Conservation (phyloP, 495 filamentous ascomycete genomes). For the Penicillium diatomitis region DNA sequence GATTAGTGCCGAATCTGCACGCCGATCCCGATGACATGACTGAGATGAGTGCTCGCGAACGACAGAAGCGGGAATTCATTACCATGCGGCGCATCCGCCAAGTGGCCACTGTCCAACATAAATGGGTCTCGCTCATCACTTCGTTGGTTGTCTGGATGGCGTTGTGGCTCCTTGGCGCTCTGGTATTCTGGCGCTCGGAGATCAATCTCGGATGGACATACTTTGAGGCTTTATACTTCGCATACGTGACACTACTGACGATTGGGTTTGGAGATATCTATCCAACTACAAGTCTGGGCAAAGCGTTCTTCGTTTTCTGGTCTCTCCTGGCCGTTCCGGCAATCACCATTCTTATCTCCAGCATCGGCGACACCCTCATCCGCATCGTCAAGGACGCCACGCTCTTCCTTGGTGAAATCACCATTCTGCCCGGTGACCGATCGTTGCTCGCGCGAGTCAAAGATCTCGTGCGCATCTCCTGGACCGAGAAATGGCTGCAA, state of each 20-base stretch:
- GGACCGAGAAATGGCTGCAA: slow-evolving; percentile 16
- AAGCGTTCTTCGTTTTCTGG: slow-evolving; percentile 85
- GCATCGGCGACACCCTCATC: slow-evolving; percentile 60
- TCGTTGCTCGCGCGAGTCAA: slow-evolving; percentile 13
- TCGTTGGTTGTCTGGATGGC: slow-evolving; percentile 57
- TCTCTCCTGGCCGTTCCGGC: slow-evolving; percentile 73
- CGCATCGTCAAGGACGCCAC: slow-evolving; percentile 60
- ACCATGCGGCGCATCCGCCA: slow-evolving; percentile 69
- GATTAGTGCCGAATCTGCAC: slow-evolving; percentile 10
- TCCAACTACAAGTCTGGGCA: slow-evolving; percentile 60
- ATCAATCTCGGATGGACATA: slow-evolving; percentile 61
- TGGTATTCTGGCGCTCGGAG: slow-evolving; percentile 56
- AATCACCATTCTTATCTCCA: slow-evolving; percentile 75
- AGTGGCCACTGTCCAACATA: slow-evolving; percentile 44
- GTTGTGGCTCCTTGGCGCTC: slow-evolving; percentile 72
- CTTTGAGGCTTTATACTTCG: slow-evolving; percentile 71
- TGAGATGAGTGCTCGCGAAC: slow-evolving; percentile 40
- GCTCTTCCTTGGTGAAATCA: slow-evolving; percentile 59
- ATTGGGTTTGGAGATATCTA: slow-evolving; percentile 80
- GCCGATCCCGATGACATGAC: neutral
- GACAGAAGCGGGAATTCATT: slow-evolving; percentile 61
- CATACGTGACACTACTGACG: slow-evolving; percentile 69
- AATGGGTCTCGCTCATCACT: slow-evolving; percentile 58
- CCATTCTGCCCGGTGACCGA: slow-evolving; percentile 63
- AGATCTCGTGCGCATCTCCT: slow-evolving; percentile 10